Percentiles rank a stretch among this genome's conserved stretches.
Evolutionary conservation across 139 green algal species (phyloP).

Genomic region (Tetradesmus obliquus): DNA sequence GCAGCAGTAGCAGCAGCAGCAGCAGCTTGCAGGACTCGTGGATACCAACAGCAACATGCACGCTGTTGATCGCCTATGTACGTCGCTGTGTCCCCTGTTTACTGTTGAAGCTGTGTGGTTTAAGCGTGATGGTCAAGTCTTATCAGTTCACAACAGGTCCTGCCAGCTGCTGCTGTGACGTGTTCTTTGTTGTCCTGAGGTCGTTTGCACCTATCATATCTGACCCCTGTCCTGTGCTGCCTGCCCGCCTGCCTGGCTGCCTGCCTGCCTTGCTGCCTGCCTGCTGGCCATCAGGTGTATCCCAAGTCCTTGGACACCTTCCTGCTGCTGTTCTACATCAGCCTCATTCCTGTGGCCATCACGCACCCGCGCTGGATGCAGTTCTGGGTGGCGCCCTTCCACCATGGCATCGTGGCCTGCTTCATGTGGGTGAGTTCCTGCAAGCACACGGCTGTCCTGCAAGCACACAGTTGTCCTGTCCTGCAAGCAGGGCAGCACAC

Average conservation of each 20-base stretch:
- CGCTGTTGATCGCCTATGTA: background rate
- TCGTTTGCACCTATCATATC: background rate
- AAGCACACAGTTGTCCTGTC: background rate
- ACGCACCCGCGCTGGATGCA: background rate
- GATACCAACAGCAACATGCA: background rate
- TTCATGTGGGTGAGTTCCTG: slow-evolving; percentile 44
- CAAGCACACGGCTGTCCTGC: background rate
- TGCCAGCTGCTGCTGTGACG: no score
- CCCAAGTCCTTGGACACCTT: slow-evolving; percentile 30
- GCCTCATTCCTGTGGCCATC: slow-evolving; percentile 33
- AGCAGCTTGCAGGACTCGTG: background rate
- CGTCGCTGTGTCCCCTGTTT: background rate
- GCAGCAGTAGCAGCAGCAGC: background rate
- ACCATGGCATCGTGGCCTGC: background rate
- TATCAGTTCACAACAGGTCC: background rate
- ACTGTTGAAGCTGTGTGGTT: no score
- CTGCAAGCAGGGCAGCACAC: background rate
- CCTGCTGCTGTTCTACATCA: slow-evolving; percentile 27
- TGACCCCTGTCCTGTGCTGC: no score
- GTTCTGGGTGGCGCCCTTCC: background rate
- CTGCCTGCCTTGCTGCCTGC: background rate
- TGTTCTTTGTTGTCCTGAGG: background rate
- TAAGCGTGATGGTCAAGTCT: background rate
- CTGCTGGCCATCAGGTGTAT: background rate
- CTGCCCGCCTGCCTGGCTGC: background rate